Percentiles rank a stretch among this genome's conserved stretches.
phyloP scores from a whole-genome alignment of 768 basidiomycete species.

The Calocybe indica region DNA sequence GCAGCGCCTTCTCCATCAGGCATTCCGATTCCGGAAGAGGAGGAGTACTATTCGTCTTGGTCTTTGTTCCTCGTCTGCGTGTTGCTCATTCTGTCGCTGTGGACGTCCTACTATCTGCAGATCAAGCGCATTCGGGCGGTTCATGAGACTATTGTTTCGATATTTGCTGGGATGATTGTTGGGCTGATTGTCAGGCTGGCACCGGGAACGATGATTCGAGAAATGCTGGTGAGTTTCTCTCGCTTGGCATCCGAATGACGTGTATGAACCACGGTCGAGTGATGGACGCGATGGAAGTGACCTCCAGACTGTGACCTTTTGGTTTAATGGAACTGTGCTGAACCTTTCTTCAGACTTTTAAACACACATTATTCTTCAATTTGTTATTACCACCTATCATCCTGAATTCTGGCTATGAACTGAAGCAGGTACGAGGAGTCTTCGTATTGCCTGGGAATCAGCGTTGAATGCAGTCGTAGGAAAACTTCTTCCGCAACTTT shows the following conservation, averaged over 20 bases:
- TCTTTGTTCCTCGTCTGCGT: constrained; percentile 90
- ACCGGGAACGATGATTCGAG: constrained; percentile 90
- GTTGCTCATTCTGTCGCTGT: constrained; percentile 89
- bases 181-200: constrained; percentile 86
- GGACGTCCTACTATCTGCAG: constrained; percentile 97
- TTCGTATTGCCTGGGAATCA: no score
- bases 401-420: constrained; percentile 94
- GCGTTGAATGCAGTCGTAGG: constrained; percentile 38
- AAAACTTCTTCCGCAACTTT: constrained; percentile 98
- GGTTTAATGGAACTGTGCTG: neutral
- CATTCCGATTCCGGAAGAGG: constrained; percentile 54
- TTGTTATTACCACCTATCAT: constrained; percentile 97
- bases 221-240: constrained; percentile 80
- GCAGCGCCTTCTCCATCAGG: constrained; percentile 21
- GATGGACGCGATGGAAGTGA: no score
- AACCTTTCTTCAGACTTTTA: constrained; percentile 65
- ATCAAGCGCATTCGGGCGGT: constrained; percentile 93
- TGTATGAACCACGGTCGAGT: no score
- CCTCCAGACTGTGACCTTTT: neutral
- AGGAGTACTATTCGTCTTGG: constrained; percentile 91
- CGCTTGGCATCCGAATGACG: no score
- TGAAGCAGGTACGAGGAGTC: constrained; percentile 73
- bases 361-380: constrained; percentile 97
- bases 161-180: constrained; percentile 94
- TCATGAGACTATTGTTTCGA: constrained; percentile 94